phyloP scores from a whole-genome alignment of 2,329 filamentous ascomycete genomes.

The Aspergillus melleus region DNA sequence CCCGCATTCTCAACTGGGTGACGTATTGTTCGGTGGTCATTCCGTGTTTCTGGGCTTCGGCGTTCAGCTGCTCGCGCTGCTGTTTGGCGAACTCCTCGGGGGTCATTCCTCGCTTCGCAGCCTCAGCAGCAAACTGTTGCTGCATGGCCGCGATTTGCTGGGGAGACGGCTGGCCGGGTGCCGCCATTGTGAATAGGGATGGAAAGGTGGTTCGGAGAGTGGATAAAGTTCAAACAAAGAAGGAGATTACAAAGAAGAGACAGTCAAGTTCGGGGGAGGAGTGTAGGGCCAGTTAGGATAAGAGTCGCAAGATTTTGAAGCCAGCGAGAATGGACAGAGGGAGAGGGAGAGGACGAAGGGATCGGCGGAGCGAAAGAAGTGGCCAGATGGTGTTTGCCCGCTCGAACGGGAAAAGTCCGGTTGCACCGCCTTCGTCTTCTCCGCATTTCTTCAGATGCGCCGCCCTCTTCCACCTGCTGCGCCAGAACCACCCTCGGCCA shows the following conservation, averaged over 20 bases:
- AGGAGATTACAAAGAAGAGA: not conserved
- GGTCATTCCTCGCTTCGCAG: constrained; percentile 78
- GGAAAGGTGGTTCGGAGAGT: not conserved
- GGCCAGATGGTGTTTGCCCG: constrained; percentile 21
- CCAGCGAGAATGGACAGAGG: not conserved
- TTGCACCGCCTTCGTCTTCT: constrained; percentile 19
- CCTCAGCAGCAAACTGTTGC: constrained; percentile 77
- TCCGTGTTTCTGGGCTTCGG: constrained; percentile 52
- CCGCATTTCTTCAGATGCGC: not conserved
- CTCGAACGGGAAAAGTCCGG: not conserved
- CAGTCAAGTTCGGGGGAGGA: not conserved
- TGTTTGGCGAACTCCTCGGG: constrained; percentile 78
- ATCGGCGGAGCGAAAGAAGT: constrained; percentile 11
- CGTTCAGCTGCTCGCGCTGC: constrained; percentile 47
- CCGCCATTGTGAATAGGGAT: constrained; percentile 33
- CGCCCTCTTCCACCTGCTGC: not conserved
- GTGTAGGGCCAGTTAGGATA: no score
- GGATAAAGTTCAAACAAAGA: not conserved
- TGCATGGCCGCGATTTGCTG: constrained; percentile 87
- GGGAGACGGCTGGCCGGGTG: constrained; percentile 60
- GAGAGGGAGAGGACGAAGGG: constrained; percentile 4
- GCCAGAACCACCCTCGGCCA: not conserved
- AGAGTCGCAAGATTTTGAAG: no score
- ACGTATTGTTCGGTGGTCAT: constrained; percentile 54
- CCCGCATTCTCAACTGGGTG: constrained; percentile 46